These are phyloP conservation scores for Metschnikowia picachoensis DNA, from an alignment of 805 yeast genomes.

Conservation along the genomic window DNA sequence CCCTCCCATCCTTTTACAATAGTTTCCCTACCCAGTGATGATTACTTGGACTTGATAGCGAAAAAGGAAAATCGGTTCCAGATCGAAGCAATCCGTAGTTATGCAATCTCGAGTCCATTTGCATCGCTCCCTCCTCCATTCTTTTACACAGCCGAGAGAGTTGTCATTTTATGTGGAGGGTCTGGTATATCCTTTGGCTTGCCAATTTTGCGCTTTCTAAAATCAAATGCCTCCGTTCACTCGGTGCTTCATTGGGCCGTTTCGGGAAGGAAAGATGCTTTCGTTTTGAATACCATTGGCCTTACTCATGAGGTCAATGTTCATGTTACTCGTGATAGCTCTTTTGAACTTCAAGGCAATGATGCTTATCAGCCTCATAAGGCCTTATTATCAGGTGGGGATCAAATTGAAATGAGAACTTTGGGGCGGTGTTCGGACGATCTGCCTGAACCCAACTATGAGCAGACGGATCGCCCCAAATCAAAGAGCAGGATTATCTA, in stretches of 20 bases:
- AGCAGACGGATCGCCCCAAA: not conserved
- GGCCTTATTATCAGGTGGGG: constrained; percentile 20
- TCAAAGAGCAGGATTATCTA: not conserved
- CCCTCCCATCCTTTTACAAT: constrained; percentile 72
- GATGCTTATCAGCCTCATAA: constrained; percentile 17
- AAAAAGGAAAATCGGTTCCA: constrained; percentile 32
- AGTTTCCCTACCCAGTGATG: constrained; percentile 41
- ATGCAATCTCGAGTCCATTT: constrained; percentile 29
- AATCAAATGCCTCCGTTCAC: constrained; percentile 14
- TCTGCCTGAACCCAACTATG: too few relatives aligned
- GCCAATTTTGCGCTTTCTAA: constrained; percentile 45
- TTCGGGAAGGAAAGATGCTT: constrained; percentile 43
- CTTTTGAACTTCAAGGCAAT: not conserved
- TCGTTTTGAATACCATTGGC: constrained; percentile 38
- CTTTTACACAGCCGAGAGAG: constrained; percentile 46
- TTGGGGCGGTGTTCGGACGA: constrained; percentile 8
- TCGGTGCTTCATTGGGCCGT: constrained; percentile 54
- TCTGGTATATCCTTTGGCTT: constrained; percentile 67
- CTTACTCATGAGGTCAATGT: constrained; percentile 5
- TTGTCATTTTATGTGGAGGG: constrained; percentile 63
- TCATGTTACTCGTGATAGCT: constrained; percentile 10
- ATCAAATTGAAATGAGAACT: constrained; percentile 13
- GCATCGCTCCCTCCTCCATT: constrained; percentile 44
- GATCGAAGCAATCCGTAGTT: constrained; percentile 11
- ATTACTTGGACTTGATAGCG: constrained; percentile 41